Evolutionary conservation across 768 basidiomycete species (phyloP).

Genomic region (Lentinula edodes): DNA sequence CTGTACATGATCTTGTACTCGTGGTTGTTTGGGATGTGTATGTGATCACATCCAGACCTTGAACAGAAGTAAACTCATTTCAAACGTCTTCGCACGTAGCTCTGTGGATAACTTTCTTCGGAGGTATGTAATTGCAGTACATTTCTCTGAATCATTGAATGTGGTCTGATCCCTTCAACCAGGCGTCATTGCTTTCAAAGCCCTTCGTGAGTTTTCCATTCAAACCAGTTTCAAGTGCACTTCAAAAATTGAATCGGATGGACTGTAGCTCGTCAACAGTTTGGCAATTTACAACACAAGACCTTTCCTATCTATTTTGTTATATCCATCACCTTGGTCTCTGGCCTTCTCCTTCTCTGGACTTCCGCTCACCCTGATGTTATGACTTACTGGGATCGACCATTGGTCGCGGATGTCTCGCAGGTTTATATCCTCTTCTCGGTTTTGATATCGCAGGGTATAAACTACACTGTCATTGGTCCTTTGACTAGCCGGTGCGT

Average conservation of each 20-base stretch:
- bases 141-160: neutral
- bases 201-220: slow-evolving; percentile 42
- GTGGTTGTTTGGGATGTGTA: slow-evolving; percentile 66
- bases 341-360: slow-evolving; percentile 54
- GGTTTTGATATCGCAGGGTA: slow-evolving; percentile 42
- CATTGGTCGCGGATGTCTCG: slow-evolving; percentile 52
- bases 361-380: slow-evolving; percentile 53
- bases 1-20: slow-evolving; percentile 52
- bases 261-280: slow-evolving; percentile 58
- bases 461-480: slow-evolving; percentile 67
- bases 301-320: slow-evolving; percentile 74
- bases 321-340: slow-evolving; percentile 48
- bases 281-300: slow-evolving; percentile 67
- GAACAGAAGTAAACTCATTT: neutral
- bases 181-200: slow-evolving; percentile 58
- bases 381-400: slow-evolving; percentile 37
- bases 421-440: slow-evolving; percentile 54
- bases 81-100: neutral
- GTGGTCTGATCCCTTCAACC: neutral
- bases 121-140: slow-evolving; percentile 29
- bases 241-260: neutral
- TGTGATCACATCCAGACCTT: slow-evolving; percentile 25
- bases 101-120: slow-evolving; percentile 67
- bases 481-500: slow-evolving; percentile 66
- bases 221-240: neutral